A percentile compares a stretch with the other conserved stretches of the same genome.
phyloP scores from a whole-genome alignment of 306 rosid genomes.

The Gastrolobium villosum region DNA sequence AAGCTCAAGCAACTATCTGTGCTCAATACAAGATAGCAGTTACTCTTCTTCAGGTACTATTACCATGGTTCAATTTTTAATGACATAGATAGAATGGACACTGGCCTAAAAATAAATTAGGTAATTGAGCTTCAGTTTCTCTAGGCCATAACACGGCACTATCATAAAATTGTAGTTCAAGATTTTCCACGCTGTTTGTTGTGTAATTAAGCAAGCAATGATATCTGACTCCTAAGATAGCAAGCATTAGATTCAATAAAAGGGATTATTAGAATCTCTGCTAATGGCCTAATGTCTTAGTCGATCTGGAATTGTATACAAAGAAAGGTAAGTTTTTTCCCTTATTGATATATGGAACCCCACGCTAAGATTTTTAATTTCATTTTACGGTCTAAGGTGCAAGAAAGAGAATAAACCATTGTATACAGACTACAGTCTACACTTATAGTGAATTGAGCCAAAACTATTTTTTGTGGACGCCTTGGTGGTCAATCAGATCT shows the following conservation, averaged over 20 bases:
- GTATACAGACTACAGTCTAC: conserved; percentile 18
- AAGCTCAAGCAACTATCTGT: conserved; percentile 97
- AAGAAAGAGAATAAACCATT: conserved; percentile 18
- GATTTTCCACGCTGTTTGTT: conserved; percentile 37
- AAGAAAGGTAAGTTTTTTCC: background rate
- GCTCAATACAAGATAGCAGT: conserved; percentile 98
- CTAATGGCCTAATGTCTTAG: conserved; percentile 7
- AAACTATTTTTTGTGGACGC: background rate
- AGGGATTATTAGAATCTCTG: conserved; percentile 1
- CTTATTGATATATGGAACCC: conserved; percentile 1
- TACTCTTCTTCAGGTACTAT: conserved; percentile 86
- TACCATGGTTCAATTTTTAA: conserved; percentile 38
- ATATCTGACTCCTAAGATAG: conserved; percentile 12
- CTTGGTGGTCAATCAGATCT: background rate
- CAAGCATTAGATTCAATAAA: conserved; percentile 7
- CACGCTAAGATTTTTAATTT: conserved; percentile 22
- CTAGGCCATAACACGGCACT: conserved; percentile 28
- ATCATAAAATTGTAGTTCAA: conserved; percentile 13
- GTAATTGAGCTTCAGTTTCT: conserved; percentile 44
- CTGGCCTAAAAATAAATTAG: conserved; percentile 27
- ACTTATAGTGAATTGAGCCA: background rate
- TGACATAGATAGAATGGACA: conserved; percentile 23
- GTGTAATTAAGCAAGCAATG: conserved; percentile 23
- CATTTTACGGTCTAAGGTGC: background rate
- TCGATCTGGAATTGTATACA: conserved; percentile 17